phyloP scores from a whole-genome alignment of 2,329 filamentous ascomycete species.

The Nakataea oryzae region DNA sequence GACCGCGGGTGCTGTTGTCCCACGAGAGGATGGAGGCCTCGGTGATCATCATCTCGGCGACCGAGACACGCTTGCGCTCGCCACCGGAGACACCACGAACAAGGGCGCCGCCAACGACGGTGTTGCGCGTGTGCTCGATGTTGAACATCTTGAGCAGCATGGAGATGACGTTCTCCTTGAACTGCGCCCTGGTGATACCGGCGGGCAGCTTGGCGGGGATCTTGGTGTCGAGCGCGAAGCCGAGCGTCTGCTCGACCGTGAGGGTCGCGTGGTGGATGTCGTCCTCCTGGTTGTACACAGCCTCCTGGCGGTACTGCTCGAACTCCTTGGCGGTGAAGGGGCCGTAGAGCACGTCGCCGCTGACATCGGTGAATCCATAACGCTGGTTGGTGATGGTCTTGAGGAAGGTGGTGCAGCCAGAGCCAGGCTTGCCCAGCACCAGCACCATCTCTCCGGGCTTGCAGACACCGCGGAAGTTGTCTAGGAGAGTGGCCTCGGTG shows the following conservation, averaged over 20 bases:
- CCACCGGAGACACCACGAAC: constrained; percentile 72
- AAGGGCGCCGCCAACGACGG: constrained; percentile 74
- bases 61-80: constrained; percentile 70
- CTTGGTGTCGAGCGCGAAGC: constrained; percentile 77
- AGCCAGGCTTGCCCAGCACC: constrained; percentile 68
- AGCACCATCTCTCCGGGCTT: constrained; percentile 83
- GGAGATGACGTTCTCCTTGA: constrained; percentile 66
- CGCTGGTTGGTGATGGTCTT: constrained; percentile 59
- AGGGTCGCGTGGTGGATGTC: constrained; percentile 79
- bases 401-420: constrained; percentile 60
- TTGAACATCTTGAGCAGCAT: constrained; percentile 86
- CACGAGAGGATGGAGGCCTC: constrained; percentile 61
- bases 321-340: constrained; percentile 64
- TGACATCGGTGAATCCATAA: constrained; percentile 40
- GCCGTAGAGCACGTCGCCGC: constrained; percentile 68
- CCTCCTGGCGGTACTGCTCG: constrained; percentile 67
- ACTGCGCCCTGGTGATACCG: constrained; percentile 55
- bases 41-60: constrained; percentile 74
- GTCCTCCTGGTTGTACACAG: constrained; percentile 79
- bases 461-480: constrained; percentile 59
- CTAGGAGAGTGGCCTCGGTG: constrained; percentile 61
- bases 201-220: constrained; percentile 69
- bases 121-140: constrained; percentile 79
- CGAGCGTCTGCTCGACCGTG: constrained; percentile 78
- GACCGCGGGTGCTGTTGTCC: constrained; percentile 55